Evolutionary conservation across 2,329 filamentous ascomycete species (phyloP).

Genomic region (Xylariaceae sp.): DNA sequence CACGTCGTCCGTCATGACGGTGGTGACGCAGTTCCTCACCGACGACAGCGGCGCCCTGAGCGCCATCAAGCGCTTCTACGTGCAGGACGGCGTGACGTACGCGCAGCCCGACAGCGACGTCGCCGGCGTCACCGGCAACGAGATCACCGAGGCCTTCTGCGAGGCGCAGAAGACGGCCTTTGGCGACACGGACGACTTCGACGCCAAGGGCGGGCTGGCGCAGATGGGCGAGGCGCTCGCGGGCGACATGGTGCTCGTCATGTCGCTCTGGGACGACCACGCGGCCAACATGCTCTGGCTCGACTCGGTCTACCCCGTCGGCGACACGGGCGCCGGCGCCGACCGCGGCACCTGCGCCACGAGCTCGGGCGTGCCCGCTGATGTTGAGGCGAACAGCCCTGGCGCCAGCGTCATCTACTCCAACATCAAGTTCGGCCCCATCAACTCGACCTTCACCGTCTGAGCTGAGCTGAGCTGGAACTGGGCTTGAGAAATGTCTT

Average conservation of each 20-base stretch:
- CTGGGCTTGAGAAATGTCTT: too few relatives aligned
- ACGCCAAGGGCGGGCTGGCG: conserved; percentile 42
- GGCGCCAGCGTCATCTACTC: conserved; percentile 36
- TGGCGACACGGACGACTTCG: conserved; percentile 43
- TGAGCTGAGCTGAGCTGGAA: too few relatives aligned
- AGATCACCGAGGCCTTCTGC: conserved; percentile 49
- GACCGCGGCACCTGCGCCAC: conserved; percentile 40
- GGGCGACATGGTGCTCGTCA: conserved; percentile 53
- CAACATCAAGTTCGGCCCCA: conserved; percentile 41
- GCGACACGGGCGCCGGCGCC: conserved; percentile 30
- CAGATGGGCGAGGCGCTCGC: conserved; percentile 44
- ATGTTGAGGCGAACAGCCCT: conserved; percentile 31
- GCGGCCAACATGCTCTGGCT: conserved; percentile 43
- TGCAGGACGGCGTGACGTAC: conserved; percentile 46
- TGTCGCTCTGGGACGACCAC: conserved; percentile 52
- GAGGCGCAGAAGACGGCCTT: conserved; percentile 45
- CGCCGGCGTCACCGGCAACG: conserved; percentile 22
- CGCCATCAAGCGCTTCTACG: conserved; percentile 51
- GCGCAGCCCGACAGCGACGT: conserved; percentile 29
- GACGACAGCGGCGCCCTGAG: conserved; percentile 37
- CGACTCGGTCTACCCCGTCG: conserved; percentile 47
- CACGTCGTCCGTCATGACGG: conserved; percentile 47
- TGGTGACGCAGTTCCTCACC: conserved; percentile 50
- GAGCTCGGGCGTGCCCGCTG: conserved; percentile 34
- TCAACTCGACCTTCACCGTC: conserved; percentile 37